Conservation (phyloP, 2,329 filamentous ascomycete species). For the Diplocarpon rosae region DNA sequence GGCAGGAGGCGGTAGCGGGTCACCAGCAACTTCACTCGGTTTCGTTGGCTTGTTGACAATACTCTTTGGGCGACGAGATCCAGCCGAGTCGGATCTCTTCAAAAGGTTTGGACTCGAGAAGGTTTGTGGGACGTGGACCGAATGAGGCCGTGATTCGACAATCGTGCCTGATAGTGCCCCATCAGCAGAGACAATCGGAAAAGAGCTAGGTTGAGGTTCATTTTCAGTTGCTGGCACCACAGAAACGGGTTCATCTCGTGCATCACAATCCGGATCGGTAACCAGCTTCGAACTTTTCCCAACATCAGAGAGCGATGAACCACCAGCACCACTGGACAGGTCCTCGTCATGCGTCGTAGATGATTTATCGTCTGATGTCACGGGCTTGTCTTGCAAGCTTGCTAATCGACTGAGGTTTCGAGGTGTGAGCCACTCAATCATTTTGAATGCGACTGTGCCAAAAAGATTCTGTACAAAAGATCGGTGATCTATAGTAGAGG, state of each 20-base stretch:
- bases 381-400: conserved; percentile 4
- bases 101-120: background rate
- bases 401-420: conserved; percentile 28
- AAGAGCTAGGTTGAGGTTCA: background rate
- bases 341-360: background rate
- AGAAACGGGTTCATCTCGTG: background rate
- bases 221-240: background rate
- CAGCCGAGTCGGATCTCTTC: conserved; percentile 8
- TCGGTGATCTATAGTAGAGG: conserved; percentile 41
- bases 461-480: conserved; percentile 57
- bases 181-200: too few species aligned
- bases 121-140: too few species aligned
- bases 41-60: conserved; percentile 18
- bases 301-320: too few species aligned
- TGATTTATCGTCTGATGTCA: too few species aligned
- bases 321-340: too few species aligned
- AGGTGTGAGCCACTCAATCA: conserved; percentile 60
- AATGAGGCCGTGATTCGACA: background rate
- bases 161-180: background rate
- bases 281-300: too few species aligned
- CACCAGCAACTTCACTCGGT: conserved; percentile 9
- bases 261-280: too few species aligned
- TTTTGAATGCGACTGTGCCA: conserved; percentile 54
- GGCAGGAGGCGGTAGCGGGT: conserved; percentile 8
- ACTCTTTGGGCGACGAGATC: conserved; percentile 21